Evolutionary conservation across 345 rosid species (phyloP).

Genomic region (Streptanthus diversifolius): DNA sequence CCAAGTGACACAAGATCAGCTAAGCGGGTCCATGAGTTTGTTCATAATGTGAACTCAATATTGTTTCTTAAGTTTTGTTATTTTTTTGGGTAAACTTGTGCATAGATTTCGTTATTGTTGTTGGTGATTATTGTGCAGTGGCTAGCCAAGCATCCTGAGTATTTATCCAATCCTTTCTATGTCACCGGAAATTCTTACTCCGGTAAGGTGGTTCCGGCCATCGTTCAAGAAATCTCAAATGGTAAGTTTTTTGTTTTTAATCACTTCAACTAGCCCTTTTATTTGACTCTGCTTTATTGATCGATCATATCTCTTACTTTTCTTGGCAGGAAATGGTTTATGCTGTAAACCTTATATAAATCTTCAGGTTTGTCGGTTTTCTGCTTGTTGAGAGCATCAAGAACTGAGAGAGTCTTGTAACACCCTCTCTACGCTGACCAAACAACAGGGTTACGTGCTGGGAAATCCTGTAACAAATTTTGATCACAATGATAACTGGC

Average conservation of each 20-base stretch:
- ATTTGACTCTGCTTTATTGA: not conserved
- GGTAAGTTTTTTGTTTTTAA: not conserved
- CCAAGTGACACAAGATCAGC: conserved; percentile 46
- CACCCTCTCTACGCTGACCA: not conserved
- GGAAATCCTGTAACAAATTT: not conserved
- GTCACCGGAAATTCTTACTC: conserved; percentile 26
- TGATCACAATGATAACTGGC: not conserved
- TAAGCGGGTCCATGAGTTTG: conserved; percentile 35
- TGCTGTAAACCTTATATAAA: conserved; percentile 38
- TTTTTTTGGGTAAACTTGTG: not conserved
- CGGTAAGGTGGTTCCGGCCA: conserved; percentile 17
- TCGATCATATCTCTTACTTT: not conserved
- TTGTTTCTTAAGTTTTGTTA: not conserved
- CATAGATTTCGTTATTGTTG: not conserved
- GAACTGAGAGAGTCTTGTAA: not conserved
- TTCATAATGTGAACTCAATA: conserved; percentile 42
- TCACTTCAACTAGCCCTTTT: not conserved
- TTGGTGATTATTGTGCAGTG: conserved; percentile 19
- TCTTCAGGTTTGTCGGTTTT: conserved; percentile 44
- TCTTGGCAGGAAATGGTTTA: conserved; percentile 48
- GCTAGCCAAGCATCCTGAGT: conserved; percentile 24
- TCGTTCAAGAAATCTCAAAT: conserved; percentile 25
- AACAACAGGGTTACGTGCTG: conserved; percentile 5
- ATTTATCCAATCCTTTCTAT: conserved; percentile 21
- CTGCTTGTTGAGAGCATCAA: not conserved